Percentiles rank a stretch among this genome's conserved stretches.
Evolutionary conservation across 2,329 filamentous ascomycete species (phyloP).

Genomic region (Pyrenochaeta sp.): DNA sequence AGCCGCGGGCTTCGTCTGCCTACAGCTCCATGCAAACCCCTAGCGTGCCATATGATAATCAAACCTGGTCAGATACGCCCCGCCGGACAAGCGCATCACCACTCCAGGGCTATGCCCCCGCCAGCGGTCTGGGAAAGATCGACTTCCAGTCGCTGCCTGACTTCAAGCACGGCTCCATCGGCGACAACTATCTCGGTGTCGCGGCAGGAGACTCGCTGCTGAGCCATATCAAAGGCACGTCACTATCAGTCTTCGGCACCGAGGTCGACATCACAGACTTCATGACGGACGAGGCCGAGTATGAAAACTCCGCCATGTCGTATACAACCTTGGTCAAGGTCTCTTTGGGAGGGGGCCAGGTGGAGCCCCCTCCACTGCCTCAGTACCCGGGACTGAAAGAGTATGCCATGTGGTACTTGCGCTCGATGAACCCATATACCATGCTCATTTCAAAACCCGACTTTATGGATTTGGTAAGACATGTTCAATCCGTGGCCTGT

Average conservation of each 20-base stretch:
- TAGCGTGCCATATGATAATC: conserved; percentile 29
- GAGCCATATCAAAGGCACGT: conserved; percentile 78
- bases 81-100: conserved; percentile 35
- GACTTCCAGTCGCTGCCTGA: conserved; percentile 50
- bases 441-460: conserved; percentile 81
- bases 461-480: conserved; percentile 71
- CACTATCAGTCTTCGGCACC: conserved; percentile 79
- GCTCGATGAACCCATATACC: conserved; percentile 74
- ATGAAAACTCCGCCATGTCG: conserved; percentile 67
- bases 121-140: conserved; percentile 22
- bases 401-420: conserved; percentile 79
- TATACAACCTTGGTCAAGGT: conserved; percentile 75
- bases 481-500: neutral
- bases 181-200: conserved; percentile 73
- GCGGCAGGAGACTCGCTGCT: conserved; percentile 70
- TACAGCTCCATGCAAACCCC: conserved; percentile 39
- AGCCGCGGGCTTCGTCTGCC: conserved; percentile 61
- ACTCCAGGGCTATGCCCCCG: conserved; percentile 34
- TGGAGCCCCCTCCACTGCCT: conserved; percentile 68
- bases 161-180: conserved; percentile 57
- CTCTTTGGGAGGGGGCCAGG: conserved; percentile 63
- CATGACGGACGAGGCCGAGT: conserved; percentile 70
- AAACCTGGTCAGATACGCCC: conserved; percentile 32
- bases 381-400: conserved; percentile 69
- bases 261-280: conserved; percentile 82